A percentile compares a stretch with the other conserved stretches of the same genome.
Conservation (phyloP, 768 basidiomycete genomes). For the Boletus fagicola region DNA sequence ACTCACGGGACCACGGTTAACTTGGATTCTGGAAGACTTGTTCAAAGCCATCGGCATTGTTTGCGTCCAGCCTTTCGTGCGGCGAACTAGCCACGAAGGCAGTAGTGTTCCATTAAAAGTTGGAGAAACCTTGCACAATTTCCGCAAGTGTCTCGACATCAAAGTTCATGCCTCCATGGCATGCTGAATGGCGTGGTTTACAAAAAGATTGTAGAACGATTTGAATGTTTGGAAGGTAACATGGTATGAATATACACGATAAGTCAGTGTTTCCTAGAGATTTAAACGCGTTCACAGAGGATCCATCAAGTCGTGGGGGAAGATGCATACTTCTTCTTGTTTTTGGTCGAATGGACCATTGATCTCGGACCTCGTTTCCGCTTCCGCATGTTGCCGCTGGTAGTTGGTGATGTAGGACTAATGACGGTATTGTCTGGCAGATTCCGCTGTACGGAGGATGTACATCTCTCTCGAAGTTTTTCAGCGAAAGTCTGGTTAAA, state of each 20-base stretch:
- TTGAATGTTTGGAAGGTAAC: background rate
- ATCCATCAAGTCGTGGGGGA: background rate
- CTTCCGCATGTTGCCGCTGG: conserved; percentile 4
- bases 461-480: conserved; percentile 8
- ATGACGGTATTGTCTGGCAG: background rate
- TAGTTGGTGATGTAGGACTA: background rate
- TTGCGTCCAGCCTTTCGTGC: conserved; percentile 64
- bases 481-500: conserved; percentile 16
- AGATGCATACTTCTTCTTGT: conserved; percentile 12
- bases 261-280: conserved; percentile 11
- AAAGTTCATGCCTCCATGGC: conserved; percentile 38
- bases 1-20: conserved; percentile 79
- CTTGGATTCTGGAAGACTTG: conserved; percentile 78
- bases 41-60: conserved; percentile 68
- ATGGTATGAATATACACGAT: background rate
- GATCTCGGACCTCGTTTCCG: conserved; percentile 11
- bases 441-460: background rate
- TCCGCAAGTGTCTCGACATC: conserved; percentile 69
- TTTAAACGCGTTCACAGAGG: background rate
- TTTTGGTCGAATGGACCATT: background rate
- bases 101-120: conserved; percentile 41
- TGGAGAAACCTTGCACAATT: conserved; percentile 50
- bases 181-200: conserved; percentile 2
- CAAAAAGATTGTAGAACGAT: background rate
- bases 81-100: conserved; percentile 1